These are phyloP conservation scores for Silybum marianum DNA, from an alignment of 129 eudicot species.

Conservation along the genomic window DNA sequence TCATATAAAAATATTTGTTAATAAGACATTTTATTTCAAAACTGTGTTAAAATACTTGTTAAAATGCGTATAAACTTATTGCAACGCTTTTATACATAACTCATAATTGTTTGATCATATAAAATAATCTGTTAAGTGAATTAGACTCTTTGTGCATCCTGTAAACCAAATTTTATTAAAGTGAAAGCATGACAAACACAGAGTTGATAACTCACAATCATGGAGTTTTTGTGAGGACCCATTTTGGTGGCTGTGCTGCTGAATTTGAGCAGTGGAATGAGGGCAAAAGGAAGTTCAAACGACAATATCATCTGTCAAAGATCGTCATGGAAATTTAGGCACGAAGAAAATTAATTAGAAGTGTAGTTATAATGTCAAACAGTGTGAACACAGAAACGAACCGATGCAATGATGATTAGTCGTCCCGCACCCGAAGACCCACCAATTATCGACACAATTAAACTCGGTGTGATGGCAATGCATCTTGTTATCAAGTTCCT, in stretches of 20 bases:
- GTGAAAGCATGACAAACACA: not conserved
- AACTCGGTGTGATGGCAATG: slow-evolving; percentile 75
- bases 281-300: slow-evolving; percentile 83
- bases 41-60: not conserved
- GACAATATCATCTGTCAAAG: slow-evolving; percentile 74
- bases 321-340: not conserved
- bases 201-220: slow-evolving; percentile 38
- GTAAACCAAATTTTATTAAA: not conserved
- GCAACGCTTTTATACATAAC: not conserved
- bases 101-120: not conserved
- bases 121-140: not conserved
- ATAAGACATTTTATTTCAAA: not conserved
- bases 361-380: not conserved
- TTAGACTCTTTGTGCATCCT: not conserved
- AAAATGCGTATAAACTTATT: not conserved
- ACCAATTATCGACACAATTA: slow-evolving; percentile 70
- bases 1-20: not conserved
- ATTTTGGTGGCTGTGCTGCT: slow-evolving; percentile 70
- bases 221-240: slow-evolving; percentile 77
- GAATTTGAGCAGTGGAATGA: slow-evolving; percentile 81
- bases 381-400: slow-evolving; percentile 23
- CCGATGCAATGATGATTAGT: slow-evolving; percentile 77
- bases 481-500: slow-evolving; percentile 76
- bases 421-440: slow-evolving; percentile 81
- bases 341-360: not conserved